Evolutionary conservation across 176 grass and related monocot genomes (phyloP), one percentile per base, ranked within the genome.

Genomic region (Oryza meridionalis): DNA sequence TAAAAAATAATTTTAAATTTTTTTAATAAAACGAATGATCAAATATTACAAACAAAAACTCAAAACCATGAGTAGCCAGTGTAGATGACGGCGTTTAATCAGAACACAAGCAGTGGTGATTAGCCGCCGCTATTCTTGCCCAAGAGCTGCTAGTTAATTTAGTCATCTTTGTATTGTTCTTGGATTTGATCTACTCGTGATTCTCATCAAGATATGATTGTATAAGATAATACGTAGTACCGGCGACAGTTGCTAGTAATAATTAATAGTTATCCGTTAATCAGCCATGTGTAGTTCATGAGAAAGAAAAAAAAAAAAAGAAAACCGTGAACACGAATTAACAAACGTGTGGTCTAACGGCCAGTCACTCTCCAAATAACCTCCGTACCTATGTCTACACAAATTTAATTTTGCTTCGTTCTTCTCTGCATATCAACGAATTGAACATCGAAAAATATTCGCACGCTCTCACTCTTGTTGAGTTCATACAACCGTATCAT

Each of bases 331-430:
- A 47, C 8, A 40, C 38, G 38, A 14, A 19, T 19, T 6, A 61
- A 61, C 53, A 63, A 47, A 11, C 76, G 75, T 47, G 76, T 69
- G 63, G 62, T 65, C 7, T 46, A 11, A 70, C 69, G 38, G 38
- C 70, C 63, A 5, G 38, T 89, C 77, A 79, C 35, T 3, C 37
- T 75, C 13, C 55, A 63, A 62, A 10, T n/a, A 62, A 62, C 58
- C 2, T 62, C 1, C 21, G 6, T 40, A 2, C 21, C 12, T 26
- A 44, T 27, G 21, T 50, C 49, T 3, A 25, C 1, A 19, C 82
- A 11, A 33, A 85, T 47, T 12, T 32, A 33, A 77, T 55, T 85
- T 85, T 55, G 77, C 55, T 31, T 58, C 16, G 33, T 55, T 65
- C 43, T 72, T 82, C 21, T 82, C 21, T 11, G 21, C 2, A 47